phyloP scores from a whole-genome alignment of 1,284 basidiomycete genomes.

The Sporisorium iseilematis-ciliati region DNA sequence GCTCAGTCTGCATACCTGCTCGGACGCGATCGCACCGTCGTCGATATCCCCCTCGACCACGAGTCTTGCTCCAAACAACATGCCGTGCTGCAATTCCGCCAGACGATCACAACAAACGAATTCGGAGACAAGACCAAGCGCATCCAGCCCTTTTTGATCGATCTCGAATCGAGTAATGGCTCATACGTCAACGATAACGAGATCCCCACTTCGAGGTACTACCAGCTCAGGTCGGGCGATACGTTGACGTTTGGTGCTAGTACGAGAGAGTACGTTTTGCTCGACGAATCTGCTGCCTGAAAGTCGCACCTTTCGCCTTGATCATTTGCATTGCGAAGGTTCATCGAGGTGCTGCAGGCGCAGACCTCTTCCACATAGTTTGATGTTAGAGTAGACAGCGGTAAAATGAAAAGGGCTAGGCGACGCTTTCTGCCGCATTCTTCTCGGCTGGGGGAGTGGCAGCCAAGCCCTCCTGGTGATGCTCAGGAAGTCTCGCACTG shows the following conservation, averaged over 20 bases:
- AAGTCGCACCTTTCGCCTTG: no score
- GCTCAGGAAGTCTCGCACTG: conserved; percentile 13
- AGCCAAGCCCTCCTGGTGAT: conserved; percentile 10
- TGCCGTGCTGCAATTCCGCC: conserved; percentile 93
- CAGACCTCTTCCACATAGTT: conserved; percentile 43
- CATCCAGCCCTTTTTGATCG: conserved; percentile 76
- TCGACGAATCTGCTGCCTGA: conserved; percentile 54
- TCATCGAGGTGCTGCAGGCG: no score
- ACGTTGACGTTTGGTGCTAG: conserved; percentile 64
- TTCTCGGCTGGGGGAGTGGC: conserved; percentile 17
- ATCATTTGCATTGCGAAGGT: no score
- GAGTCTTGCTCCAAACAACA: conserved; percentile 99
- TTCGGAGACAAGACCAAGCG: conserved; percentile 79
- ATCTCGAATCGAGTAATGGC: conserved; percentile 95
- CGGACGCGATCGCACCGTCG: conserved; percentile 79
- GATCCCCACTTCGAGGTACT: conserved; percentile 88
- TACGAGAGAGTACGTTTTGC: conserved; percentile 62
- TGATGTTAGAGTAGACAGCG: conserved; percentile 22
- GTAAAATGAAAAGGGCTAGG: not conserved
- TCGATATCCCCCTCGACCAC: conserved; percentile 89
- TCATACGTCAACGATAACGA: conserved; percentile 88
- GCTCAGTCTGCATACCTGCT: conserved; percentile 93
- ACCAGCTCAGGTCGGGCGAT: conserved; percentile 87
- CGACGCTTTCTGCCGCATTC: conserved; percentile 6
- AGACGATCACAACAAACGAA: conserved; percentile 86